phyloP scores from a whole-genome alignment of 129 eudicot genomes.

The Pseudognaphalium luteoalbum region DNA sequence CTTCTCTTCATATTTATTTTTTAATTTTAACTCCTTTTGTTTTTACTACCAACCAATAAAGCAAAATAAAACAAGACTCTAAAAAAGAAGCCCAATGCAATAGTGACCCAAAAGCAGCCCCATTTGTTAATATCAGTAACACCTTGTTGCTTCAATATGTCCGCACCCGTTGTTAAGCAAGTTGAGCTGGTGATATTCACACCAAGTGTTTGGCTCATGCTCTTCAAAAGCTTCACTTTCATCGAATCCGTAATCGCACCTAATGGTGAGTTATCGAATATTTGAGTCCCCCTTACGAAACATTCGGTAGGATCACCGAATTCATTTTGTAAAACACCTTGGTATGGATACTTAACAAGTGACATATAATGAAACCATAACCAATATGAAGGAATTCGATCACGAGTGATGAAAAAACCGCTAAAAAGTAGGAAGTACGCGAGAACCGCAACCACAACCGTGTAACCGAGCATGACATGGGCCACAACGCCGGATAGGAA shows the following conservation, averaged over 20 bases:
- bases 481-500: constrained; percentile 78
- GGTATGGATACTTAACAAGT: constrained; percentile 78
- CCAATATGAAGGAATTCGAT: constrained; percentile 83
- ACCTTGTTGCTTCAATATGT: constrained; percentile 70
- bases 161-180: constrained; percentile 66
- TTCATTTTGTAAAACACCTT: constrained; percentile 86
- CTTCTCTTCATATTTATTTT: neutral
- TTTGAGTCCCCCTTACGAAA: constrained; percentile 70
- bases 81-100: constrained; percentile 80
- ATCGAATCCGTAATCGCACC: constrained; percentile 46
- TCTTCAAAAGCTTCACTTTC: constrained; percentile 56
- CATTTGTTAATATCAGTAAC: constrained; percentile 66
- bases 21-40: constrained; percentile 48
- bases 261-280: constrained; percentile 74
- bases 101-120: constrained; percentile 76
- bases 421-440: constrained; percentile 82
- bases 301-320: constrained; percentile 63
- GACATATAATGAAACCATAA: constrained; percentile 92
- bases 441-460: constrained; percentile 68
- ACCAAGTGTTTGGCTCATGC: constrained; percentile 66
- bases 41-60: constrained; percentile 82
- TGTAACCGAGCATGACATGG: constrained; percentile 80
- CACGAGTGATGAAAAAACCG: constrained; percentile 78
- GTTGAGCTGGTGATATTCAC: constrained; percentile 59
- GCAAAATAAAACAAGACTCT: constrained; percentile 78